Evolutionary conservation across 345 rosid species (phyloP).

Genomic region (Bruguiera parviflora): DNA sequence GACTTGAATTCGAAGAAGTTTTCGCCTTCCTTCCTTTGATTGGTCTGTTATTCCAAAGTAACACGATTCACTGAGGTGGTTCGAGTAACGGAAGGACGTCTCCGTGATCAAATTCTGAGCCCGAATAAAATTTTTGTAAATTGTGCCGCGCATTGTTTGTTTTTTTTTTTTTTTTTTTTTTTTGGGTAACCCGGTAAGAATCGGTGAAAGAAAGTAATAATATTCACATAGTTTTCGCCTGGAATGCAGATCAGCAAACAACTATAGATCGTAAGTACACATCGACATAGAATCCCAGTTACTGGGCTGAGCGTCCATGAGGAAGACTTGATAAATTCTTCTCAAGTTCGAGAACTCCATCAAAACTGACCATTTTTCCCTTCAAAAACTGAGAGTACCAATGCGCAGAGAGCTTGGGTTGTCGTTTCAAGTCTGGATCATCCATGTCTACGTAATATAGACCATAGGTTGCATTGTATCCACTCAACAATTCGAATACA

Average conservation of each 20-base stretch:
- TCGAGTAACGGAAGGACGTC: background rate
- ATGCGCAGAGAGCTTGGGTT: conserved; percentile 48
- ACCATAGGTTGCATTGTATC: conserved; percentile 36
- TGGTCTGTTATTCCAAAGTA: background rate
- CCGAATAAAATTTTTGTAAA: too few species aligned
- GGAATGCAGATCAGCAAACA: too few species aligned
- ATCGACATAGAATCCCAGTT: too few species aligned
- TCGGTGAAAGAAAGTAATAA: too few species aligned
- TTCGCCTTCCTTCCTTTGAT: background rate
- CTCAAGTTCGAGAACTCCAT: conserved; percentile 13
- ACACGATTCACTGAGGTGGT: background rate
- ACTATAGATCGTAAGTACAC: too few species aligned
- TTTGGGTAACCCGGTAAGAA: too few species aligned
- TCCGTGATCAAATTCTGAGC: too few species aligned
- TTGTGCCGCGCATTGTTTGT: too few species aligned
- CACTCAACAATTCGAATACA: conserved; percentile 36
- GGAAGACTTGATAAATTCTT: background rate
- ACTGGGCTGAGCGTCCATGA: background rate
- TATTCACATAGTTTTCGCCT: too few species aligned
- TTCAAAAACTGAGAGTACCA: conserved; percentile 48
- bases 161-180: too few species aligned
- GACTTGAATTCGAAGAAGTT: too few species aligned
- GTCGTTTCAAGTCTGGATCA: conserved; percentile 37
- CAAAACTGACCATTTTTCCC: conserved; percentile 20
- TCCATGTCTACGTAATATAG: conserved; percentile 43